Evolutionary conservation across 2,329 filamentous ascomycete genomes (phyloP), one percentile per base, ranked within the genome.

Genomic region (Aspergillus sp.): DNA sequence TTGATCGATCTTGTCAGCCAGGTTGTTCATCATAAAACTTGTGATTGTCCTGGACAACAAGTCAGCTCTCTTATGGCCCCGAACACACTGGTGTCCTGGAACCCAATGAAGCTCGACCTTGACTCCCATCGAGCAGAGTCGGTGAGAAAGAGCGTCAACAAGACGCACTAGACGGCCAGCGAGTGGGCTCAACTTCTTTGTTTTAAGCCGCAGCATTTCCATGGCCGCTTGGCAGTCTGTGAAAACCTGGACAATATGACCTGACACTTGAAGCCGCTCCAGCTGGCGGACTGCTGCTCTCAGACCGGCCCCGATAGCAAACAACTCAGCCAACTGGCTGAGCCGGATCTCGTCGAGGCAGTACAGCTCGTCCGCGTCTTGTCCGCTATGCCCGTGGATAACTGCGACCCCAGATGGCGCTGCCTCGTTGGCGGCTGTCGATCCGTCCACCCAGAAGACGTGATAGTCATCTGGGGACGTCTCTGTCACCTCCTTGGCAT

Each of bases 91-190:
- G 39, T 59, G 51, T 10, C 51, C 57, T 8, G 51, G 43, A n/a
- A 59, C 23, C 57, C 57, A 59, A 43, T 45, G 32, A 30, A 51
- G 19, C 32, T 48, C 30, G 12, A 59, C 43, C 57, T 49, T 39
- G 13, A 59, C 51, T 15, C 51, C 43, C 43, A 55, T 13, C 12
- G 8, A 10, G 21, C 15, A 43, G 3, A 57, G 36, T 10, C 50
- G 43, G 4, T 15, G n/a, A 25, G 55, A 58, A 13, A 58, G 47
- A 23, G 25, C 47, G 32, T 17, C 23, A 28, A 49, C 21, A 28
- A 17, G 15, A n/a, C 47, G 30, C 25, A 58, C 55, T 23, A 49
- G 47, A 17, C 47, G 15, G 15, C 4, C 47, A 30, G 23, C 13
- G 15, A 49, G 47, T 15, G 23, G 21, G 21, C 13, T n/a, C 17